Evolutionary conservation across 768 basidiomycete genomes (phyloP).

Genomic region (Xerocomellus chrysenteron): DNA sequence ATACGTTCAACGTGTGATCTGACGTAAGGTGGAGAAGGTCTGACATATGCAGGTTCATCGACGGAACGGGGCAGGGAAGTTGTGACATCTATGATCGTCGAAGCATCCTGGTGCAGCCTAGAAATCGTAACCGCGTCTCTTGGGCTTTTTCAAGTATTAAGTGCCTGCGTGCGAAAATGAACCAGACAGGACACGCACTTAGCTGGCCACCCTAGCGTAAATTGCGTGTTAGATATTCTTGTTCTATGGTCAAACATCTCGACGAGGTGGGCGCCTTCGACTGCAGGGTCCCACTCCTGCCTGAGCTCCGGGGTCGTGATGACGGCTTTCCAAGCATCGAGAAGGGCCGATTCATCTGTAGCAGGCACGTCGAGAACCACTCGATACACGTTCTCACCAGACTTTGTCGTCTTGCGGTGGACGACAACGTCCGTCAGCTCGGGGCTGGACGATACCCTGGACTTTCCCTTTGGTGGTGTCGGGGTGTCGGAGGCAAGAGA

Average conservation of each 20-base stretch:
- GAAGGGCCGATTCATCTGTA: conserved; percentile 51
- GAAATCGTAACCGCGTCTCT: conserved; percentile 94
- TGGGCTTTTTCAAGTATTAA: conserved; percentile 53
- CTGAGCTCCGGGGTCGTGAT: conserved; percentile 84
- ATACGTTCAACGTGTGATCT: conserved; percentile 78
- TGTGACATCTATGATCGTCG: conserved; percentile 85
- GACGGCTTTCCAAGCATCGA: conserved; percentile 81
- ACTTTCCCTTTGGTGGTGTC: conserved; percentile 60
- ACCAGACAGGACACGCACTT: conserved; percentile 63
- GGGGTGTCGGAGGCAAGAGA: conserved; percentile 42
- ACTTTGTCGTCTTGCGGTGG: conserved; percentile 67
- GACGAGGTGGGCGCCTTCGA: conserved; percentile 77
- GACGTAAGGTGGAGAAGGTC: conserved; percentile 90
- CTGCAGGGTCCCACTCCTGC: conserved; percentile 92
- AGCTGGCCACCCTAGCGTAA: conserved; percentile 94
- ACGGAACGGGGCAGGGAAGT: conserved; percentile 90
- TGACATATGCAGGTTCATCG: conserved; percentile 88
- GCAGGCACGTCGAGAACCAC: conserved; percentile 76
- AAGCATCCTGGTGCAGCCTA: conserved; percentile 74
- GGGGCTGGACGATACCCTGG: conserved; percentile 48
- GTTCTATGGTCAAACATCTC: conserved; percentile 87
- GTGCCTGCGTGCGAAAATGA: neutral
- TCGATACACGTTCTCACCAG: conserved; percentile 77
- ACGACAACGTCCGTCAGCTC: conserved; percentile 73
- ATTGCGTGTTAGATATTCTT: conserved; percentile 86